Percentiles rank a stretch among this genome's conserved stretches.
phyloP scores from a whole-genome alignment of 2,329 filamentous ascomycete genomes.

The Celoporthe dispersa region DNA sequence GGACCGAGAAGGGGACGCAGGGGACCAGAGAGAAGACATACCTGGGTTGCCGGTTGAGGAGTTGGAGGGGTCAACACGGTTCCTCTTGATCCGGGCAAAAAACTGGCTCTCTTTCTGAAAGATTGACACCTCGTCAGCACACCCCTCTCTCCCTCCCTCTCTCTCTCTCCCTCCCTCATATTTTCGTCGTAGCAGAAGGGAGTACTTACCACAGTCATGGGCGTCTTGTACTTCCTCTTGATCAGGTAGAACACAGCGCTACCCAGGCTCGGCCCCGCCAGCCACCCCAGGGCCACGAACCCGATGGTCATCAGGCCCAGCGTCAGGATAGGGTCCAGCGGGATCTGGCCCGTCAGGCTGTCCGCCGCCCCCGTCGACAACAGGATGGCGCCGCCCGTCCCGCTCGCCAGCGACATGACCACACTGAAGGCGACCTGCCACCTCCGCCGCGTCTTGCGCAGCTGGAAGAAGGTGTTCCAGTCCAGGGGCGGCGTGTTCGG shows the following conservation, averaged over 20 bases:
- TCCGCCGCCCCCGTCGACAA: slow-evolving; percentile 76
- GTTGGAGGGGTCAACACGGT: slow-evolving; percentile 87
- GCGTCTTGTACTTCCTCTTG: slow-evolving; percentile 70
- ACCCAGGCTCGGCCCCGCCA: slow-evolving; percentile 82
- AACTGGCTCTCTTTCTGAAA: slow-evolving; percentile 88
- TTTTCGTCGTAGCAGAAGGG: neutral
- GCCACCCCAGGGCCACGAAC: slow-evolving; percentile 83
- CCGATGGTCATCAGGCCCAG: slow-evolving; percentile 80
- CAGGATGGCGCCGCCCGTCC: slow-evolving; percentile 65
- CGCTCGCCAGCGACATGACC: slow-evolving; percentile 64
- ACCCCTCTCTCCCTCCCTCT: neutral
- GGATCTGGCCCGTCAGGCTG: slow-evolving; percentile 69
- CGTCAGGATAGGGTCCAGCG: slow-evolving; percentile 85
- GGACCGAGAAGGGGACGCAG: no score
- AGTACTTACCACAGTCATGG: slow-evolving; percentile 70
- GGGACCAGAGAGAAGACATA: slow-evolving; percentile 35
- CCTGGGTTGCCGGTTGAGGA: slow-evolving; percentile 88
- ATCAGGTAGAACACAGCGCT: slow-evolving; percentile 77
- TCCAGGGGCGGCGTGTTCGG: slow-evolving; percentile 56
- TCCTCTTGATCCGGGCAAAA: slow-evolving; percentile 87
- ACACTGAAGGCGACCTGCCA: slow-evolving; percentile 82
- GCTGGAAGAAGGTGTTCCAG: slow-evolving; percentile 92
- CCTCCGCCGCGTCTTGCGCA: slow-evolving; percentile 82
- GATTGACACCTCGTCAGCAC: slow-evolving; percentile 18
- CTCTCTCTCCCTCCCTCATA: neutral